Percentiles rank a stretch among this genome's conserved stretches.
These are phyloP conservation scores for Chamaecyparis obtusa DNA, from an alignment of 75 land plant genomes.

Conservation along the genomic window DNA sequence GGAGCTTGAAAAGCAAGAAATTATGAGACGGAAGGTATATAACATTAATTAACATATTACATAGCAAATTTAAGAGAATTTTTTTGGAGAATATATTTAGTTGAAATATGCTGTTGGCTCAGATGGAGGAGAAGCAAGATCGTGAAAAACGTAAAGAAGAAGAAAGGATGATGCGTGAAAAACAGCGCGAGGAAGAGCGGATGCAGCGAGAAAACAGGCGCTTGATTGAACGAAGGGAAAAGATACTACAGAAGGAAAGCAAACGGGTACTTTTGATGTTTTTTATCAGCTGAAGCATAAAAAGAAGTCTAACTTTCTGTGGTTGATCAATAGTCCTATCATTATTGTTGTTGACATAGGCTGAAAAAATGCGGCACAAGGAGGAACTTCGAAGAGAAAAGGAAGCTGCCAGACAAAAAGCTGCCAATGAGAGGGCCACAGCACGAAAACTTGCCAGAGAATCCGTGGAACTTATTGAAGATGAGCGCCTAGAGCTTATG, in stretches of 20 bases:
- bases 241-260: slow-evolving; percentile 66
- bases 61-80: background rate
- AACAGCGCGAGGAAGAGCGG: slow-evolving; percentile 75
- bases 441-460: slow-evolving; percentile 86
- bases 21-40: slow-evolving; percentile 73
- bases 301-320: background rate
- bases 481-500: slow-evolving; percentile 94
- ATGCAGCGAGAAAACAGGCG: slow-evolving; percentile 69
- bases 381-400: slow-evolving; percentile 81
- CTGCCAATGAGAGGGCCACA: slow-evolving; percentile 88
- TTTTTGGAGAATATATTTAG: background rate
- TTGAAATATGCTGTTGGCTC: background rate
- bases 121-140: slow-evolving; percentile 83
- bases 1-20: slow-evolving; percentile 84
- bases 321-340: background rate
- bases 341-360: slow-evolving; percentile 27
- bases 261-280: slow-evolving; percentile 50
- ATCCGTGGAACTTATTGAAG: slow-evolving; percentile 89
- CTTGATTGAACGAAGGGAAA: slow-evolving; percentile 79
- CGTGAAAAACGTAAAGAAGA: slow-evolving; percentile 86
- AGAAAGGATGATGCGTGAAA: slow-evolving; percentile 82
- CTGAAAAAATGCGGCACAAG: slow-evolving; percentile 77
- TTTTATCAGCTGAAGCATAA: background rate
- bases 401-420: slow-evolving; percentile 80
- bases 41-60: slow-evolving; percentile 10